Evolutionary conservation across 2,329 filamentous ascomycete species (phyloP).

Genomic region (Spiromastix sp.): DNA sequence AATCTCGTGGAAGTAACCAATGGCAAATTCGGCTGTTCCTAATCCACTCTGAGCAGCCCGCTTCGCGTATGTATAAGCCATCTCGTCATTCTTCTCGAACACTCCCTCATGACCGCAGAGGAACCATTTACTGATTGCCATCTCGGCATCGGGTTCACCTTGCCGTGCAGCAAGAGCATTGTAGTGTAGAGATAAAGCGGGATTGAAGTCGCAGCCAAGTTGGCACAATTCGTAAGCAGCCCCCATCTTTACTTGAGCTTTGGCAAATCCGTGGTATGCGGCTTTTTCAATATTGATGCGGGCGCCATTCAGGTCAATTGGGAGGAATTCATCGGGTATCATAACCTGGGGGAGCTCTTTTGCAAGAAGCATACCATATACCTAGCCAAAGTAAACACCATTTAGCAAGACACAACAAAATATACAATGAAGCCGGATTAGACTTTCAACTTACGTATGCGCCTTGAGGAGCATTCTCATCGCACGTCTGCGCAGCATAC

Average conservation of each 20-base stretch:
- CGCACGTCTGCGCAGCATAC: constrained; percentile 71
- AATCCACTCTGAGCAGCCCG: constrained; percentile 73
- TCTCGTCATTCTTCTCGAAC: constrained; percentile 89
- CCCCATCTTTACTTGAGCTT: constrained; percentile 95
- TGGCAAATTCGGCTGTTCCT: constrained; percentile 85
- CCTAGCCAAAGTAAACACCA: constrained; percentile 24
- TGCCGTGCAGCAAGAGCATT: constrained; percentile 87
- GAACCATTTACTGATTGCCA: constrained; percentile 98
- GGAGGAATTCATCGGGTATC: constrained; percentile 61
- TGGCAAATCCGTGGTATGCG: constrained; percentile 88
- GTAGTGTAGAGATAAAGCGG: constrained; percentile 86
- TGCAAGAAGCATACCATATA: constrained; percentile 88
- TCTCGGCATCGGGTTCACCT: constrained; percentile 84
- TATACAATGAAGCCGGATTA: constrained; percentile 1
- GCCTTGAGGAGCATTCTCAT: constrained; percentile 93
- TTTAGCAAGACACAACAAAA: constrained; percentile 5
- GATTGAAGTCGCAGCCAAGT: constrained; percentile 88
- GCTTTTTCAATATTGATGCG: constrained; percentile 91
- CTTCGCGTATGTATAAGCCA: constrained; percentile 84
- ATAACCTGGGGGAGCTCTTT: constrained; percentile 84
- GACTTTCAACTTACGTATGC: constrained; percentile 52
- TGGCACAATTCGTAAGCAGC: constrained; percentile 91
- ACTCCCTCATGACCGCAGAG: constrained; percentile 86
- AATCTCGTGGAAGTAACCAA: constrained; percentile 96
- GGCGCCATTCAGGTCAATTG: constrained; percentile 61